phyloP scores from a whole-genome alignment of 2,329 filamentous ascomycete genomes.

The Cladosporium sphaerospermum region DNA sequence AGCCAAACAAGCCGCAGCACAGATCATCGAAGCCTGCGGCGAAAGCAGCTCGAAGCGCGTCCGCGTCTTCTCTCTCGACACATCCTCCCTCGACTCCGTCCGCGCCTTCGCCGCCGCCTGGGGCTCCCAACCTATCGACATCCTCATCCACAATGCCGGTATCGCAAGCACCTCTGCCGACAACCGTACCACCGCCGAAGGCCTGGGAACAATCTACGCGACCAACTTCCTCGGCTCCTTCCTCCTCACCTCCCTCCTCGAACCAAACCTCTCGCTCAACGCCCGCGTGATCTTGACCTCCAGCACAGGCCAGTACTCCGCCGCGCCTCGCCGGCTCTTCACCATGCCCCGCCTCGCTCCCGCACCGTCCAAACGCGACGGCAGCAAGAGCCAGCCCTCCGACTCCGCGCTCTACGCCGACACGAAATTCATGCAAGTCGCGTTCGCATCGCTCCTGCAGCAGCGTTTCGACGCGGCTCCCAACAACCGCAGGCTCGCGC shows the following conservation, averaged over 20 bases:
- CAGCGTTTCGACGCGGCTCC: constrained; percentile 8
- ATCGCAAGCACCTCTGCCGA: constrained; percentile 15
- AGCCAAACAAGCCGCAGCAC: constrained; percentile 5
- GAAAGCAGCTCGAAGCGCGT: constrained; percentile 11
- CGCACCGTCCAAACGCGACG: neutral
- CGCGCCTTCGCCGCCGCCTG: constrained; percentile 19
- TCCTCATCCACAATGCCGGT: constrained; percentile 35
- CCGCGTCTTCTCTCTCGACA: constrained; percentile 21
- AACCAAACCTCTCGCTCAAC: constrained; percentile 12
- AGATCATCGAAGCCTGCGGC: neutral
- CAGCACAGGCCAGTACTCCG: constrained; percentile 15
- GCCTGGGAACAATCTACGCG: constrained; percentile 16
- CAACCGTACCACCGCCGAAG: constrained; percentile 15
- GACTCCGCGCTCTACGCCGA: constrained; percentile 12
- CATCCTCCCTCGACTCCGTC: constrained; percentile 12
- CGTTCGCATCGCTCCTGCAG: constrained; percentile 12
- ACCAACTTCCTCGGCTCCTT: constrained; percentile 22
- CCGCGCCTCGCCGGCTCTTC: neutral
- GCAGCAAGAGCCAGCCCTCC: neutral
- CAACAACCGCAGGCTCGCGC: constrained; percentile 4
- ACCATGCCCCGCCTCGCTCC: neutral
- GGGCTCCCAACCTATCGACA: constrained; percentile 28
- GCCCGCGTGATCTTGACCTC: constrained; percentile 19
- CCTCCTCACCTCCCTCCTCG: constrained; percentile 19
- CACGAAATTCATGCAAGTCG: constrained; percentile 16